Percentiles rank a stretch among this genome's conserved stretches.
phyloP scores from a whole-genome alignment of 768 basidiomycete species.

The Phylloporus arenicola region DNA sequence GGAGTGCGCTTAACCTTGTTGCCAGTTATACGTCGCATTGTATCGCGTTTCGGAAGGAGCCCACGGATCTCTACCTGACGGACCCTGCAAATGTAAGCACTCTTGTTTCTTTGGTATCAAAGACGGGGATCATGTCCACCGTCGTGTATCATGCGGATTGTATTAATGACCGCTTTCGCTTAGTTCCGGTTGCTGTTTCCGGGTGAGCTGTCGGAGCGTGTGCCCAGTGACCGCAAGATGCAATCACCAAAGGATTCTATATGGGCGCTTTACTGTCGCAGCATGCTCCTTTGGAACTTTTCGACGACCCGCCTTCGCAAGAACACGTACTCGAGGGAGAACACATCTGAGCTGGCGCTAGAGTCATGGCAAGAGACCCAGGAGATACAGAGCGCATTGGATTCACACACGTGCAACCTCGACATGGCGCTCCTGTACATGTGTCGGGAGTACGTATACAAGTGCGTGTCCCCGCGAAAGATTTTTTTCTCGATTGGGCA shows the following conservation, averaged over 20 bases:
- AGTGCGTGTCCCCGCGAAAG: conserved; percentile 41
- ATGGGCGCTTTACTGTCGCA: conserved; percentile 78
- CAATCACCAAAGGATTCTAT: conserved; percentile 69
- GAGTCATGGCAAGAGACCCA: conserved; percentile 65
- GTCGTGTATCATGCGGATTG: conserved; percentile 5
- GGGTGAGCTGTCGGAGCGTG: conserved; percentile 59
- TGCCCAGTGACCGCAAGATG: conserved; percentile 36
- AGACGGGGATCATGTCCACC: conserved; percentile 7
- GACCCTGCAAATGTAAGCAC: conserved; percentile 60
- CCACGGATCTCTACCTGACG: conserved; percentile 53
- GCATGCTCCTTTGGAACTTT: conserved; percentile 78
- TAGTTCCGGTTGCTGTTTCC: conserved; percentile 58
- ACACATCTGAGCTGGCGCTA: conserved; percentile 54
- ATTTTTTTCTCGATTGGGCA: conserved; percentile 2
- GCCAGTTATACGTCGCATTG: conserved; percentile 66
- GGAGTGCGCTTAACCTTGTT: conserved; percentile 66
- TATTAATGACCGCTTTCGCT: conserved; percentile 8
- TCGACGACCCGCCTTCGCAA: conserved; percentile 47
- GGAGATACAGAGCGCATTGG: conserved; percentile 60
- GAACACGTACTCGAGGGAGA: conserved; percentile 39
- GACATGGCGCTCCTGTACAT: conserved; percentile 64
- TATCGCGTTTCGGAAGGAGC: conserved; percentile 56
- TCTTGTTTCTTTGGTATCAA: conserved; percentile 1
- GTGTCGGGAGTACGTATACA: conserved; percentile 66
- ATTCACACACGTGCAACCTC: conserved; percentile 64